Percentiles rank a stretch among this genome's conserved stretches.
Evolutionary conservation across 495 filamentous ascomycete genomes (phyloP).

Genomic region (Platismatia glauca): DNA sequence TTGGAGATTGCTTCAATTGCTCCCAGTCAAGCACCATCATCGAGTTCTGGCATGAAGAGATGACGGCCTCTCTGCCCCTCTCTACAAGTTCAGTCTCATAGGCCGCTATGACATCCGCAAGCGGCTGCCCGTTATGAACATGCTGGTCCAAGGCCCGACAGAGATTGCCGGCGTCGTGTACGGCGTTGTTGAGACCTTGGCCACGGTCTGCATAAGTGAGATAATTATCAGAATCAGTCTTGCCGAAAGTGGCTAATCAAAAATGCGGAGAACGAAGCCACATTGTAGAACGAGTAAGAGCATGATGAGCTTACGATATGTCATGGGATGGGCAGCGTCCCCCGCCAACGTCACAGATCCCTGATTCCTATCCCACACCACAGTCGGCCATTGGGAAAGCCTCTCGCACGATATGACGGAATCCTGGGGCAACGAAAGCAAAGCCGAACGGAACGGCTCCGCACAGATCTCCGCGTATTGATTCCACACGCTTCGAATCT

Average conservation of each 20-base stretch:
- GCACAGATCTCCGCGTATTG: slow-evolving; percentile 1
- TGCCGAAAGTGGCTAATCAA: too few relatives aligned
- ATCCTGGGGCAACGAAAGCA: slow-evolving; percentile 34
- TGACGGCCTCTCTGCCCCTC: slow-evolving; percentile 39
- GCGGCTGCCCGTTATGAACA: slow-evolving; percentile 11
- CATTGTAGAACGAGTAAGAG: too few relatives aligned
- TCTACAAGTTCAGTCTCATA: slow-evolving; percentile 44
- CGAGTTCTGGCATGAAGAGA: slow-evolving; percentile 33
- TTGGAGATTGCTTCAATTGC: too few relatives aligned
- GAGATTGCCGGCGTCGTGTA: slow-evolving; percentile 38
- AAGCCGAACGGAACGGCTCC: slow-evolving; percentile 36
- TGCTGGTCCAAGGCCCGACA: slow-evolving; percentile 29
- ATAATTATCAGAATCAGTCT: background rate
- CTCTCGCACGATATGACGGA: slow-evolving; percentile 32
- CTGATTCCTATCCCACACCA: slow-evolving; percentile 33
- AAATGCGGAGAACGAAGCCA: background rate
- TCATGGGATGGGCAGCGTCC: slow-evolving; percentile 46
- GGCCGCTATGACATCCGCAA: slow-evolving; percentile 26
- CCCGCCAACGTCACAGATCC: slow-evolving; percentile 41
- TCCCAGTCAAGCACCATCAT: slow-evolving; percentile 34
- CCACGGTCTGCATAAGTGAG: slow-evolving; percentile 36
- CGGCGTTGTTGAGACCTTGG: slow-evolving; percentile 43
- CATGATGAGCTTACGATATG: slow-evolving; percentile 21
- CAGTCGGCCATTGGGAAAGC: slow-evolving; percentile 34
- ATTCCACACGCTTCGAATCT: slow-evolving; percentile 5